phyloP scores from a whole-genome alignment of 768 basidiomycete species.

The Rossbeevera mucosa region DNA sequence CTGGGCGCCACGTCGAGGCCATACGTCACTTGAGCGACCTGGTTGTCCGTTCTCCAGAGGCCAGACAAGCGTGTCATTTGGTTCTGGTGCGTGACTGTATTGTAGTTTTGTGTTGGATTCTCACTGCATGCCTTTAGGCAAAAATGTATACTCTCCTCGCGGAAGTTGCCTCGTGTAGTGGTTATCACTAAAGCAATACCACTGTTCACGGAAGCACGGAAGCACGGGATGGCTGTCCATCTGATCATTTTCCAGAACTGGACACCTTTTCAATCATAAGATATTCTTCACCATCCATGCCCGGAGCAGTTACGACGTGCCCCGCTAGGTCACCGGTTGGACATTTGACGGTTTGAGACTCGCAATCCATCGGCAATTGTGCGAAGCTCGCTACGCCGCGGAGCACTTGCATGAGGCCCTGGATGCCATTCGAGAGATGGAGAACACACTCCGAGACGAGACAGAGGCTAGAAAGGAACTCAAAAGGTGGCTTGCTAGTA shows the following conservation, averaged over 20 bases:
- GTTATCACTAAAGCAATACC: not conserved
- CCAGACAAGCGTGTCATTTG: slow-evolving; percentile 3
- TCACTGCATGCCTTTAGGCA: slow-evolving; percentile 5
- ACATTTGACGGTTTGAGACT: slow-evolving; percentile 10
- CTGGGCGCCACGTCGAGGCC: not conserved
- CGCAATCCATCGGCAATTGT: slow-evolving; percentile 4
- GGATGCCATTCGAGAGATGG: slow-evolving; percentile 2
- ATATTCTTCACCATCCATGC: not conserved
- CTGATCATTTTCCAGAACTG: slow-evolving; percentile 1
- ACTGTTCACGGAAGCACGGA: slow-evolving; percentile 6
- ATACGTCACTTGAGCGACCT: not conserved
- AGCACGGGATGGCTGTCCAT: slow-evolving; percentile 14
- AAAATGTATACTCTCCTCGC: slow-evolving; percentile 14
- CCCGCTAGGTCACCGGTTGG: slow-evolving; percentile 15
- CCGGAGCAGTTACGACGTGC: not conserved
- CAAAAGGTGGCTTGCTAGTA: slow-evolving; percentile 9
- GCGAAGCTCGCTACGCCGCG: slow-evolving; percentile 5
- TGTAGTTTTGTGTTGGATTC: not conserved
- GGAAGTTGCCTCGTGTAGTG: slow-evolving; percentile 1
- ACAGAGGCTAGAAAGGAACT: slow-evolving; percentile 3
- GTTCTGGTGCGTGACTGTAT: slow-evolving; percentile 9
- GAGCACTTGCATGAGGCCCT: not conserved
- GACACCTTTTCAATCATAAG: slow-evolving; percentile 17
- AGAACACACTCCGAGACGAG: slow-evolving; percentile 6
- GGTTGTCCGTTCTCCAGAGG: not conserved